Percentiles rank a stretch among this genome's conserved stretches.
These are phyloP conservation scores for Suillus subaureus DNA, from an alignment of 768 basidiomycete genomes.

Conservation along the genomic window DNA sequence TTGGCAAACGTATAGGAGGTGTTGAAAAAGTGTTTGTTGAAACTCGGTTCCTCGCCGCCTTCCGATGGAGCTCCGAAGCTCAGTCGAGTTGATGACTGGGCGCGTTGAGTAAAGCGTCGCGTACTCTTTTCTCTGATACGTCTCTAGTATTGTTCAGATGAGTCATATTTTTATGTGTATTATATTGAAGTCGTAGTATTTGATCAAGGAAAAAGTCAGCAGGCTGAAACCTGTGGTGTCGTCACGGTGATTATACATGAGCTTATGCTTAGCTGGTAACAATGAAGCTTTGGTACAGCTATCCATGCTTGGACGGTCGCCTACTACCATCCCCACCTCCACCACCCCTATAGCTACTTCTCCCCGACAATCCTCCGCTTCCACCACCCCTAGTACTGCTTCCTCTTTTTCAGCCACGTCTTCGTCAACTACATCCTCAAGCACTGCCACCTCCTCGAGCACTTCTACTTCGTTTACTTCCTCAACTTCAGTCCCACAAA, in stretches of 20 bases:
- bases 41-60: slow-evolving; percentile 54
- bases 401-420: slow-evolving; percentile 12
- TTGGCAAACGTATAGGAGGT: slow-evolving; percentile 58
- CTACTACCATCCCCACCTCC: slow-evolving; percentile 17
- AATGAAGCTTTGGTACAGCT: no score
- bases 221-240: not conserved
- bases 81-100: slow-evolving; percentile 58
- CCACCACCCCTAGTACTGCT: slow-evolving; percentile 5
- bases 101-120: not conserved
- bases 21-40: slow-evolving; percentile 77
- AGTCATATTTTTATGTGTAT: not conserved
- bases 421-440: slow-evolving; percentile 5
- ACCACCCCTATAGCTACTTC: slow-evolving; percentile 11
- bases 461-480: slow-evolving; percentile 1
- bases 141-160: not conserved
- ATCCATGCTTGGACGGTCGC: no score
- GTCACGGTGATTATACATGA: not conserved
- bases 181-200: not conserved
- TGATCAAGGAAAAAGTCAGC: not conserved
- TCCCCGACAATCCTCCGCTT: slow-evolving; percentile 5
- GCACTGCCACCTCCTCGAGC: slow-evolving; percentile 2
- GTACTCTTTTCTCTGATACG: not conserved
- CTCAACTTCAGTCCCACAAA: not conserved
- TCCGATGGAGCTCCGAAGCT: slow-evolving; percentile 51
- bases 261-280: not conserved